A percentile compares a stretch with the other conserved stretches of the same genome.
Conservation (phyloP, 306 rosid genomes). For the Glycine soja region DNA sequence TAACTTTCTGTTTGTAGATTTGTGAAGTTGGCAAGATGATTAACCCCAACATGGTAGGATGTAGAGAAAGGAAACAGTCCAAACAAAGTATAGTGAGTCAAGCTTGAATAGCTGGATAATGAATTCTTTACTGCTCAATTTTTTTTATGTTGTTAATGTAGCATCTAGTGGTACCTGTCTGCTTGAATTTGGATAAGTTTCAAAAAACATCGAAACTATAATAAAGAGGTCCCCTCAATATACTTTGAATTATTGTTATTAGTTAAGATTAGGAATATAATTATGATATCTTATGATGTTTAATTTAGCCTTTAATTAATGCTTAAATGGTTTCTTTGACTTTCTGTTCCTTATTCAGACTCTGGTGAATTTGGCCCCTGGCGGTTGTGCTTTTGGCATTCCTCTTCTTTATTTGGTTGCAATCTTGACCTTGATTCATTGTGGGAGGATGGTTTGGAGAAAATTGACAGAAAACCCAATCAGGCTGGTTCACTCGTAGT, state of each 20-base stretch:
- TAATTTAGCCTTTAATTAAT: slow-evolving; percentile 32
- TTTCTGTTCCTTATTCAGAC: slow-evolving; percentile 65
- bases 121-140: background rate
- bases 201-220: slow-evolving; percentile 29
- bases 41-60: background rate
- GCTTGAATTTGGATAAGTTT: slow-evolving; percentile 39
- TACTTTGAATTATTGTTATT: slow-evolving; percentile 9
- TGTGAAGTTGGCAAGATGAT: slow-evolving; percentile 29
- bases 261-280: background rate
- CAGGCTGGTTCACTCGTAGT: slow-evolving; percentile 51
- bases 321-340: slow-evolving; percentile 30
- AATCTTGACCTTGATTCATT: slow-evolving; percentile 64
- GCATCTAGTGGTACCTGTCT: slow-evolving; percentile 20
- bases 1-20: slow-evolving; percentile 5
- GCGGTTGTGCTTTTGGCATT: slow-evolving; percentile 81
- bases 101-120: slow-evolving; percentile 28
- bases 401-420: slow-evolving; percentile 76
- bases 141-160: background rate
- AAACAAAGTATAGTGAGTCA: background rate
- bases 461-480: slow-evolving; percentile 68
- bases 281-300: slow-evolving; percentile 23
- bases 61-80: background rate
- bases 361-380: slow-evolving; percentile 81
- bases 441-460: slow-evolving; percentile 92
- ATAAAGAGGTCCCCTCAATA: slow-evolving; percentile 1